Base-by-base conservation (phyloP, 2,329 filamentous ascomycete species). In the Clarireedia sp. region DNA sequence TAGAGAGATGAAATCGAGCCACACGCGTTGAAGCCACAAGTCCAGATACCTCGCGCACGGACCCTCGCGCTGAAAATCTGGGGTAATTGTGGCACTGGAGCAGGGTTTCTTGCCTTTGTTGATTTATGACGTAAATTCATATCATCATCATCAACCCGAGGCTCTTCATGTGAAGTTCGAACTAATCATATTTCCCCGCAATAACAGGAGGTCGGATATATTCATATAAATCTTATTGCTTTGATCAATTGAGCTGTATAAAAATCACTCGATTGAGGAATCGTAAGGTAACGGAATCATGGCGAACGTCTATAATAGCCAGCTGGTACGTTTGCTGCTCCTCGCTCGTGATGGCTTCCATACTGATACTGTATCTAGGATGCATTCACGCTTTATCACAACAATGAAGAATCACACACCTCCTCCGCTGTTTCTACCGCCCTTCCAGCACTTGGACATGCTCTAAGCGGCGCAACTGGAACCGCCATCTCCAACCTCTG, bases 401-500 rank as follows among this genome's bases (percentile, higher is more conserved):
- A 66, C 14, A 70, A 72, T 45, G 72, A 75, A 38, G 45, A 57
- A 16, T 51, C 41, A 12, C 12, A 58, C 3, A 55, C 60, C 14
- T 64, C 66, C 26, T 57, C 68, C 4, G 40, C 55, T 23, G 40
- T 45, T 47, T 72, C 73, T 2, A 75, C 66, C 5, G 65, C 63
- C 41, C 78, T 94, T 4, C 86, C 88, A 49, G 88, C 89, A 36
- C 74, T 95, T 8, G 87, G 89, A 45, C 90, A 95, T 74, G 90
- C 89, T 53, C 71, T 89, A 33, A 90, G 90, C 3, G 90, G 90
- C 51, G 87, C 89, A 5, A 74, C 84, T 0, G 90, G 89, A 37
- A 87, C 89, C 0, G 86, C 88, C 16, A 78, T 92, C 57, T 88
- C 90, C 10, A 92, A 91, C 63, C 77, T 90, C 47, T 72, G 83